Evolutionary conservation across 1,284 basidiomycete species (phyloP), one percentile per base, ranked within the genome.

Genomic region (Ganoderma multipileum): DNA sequence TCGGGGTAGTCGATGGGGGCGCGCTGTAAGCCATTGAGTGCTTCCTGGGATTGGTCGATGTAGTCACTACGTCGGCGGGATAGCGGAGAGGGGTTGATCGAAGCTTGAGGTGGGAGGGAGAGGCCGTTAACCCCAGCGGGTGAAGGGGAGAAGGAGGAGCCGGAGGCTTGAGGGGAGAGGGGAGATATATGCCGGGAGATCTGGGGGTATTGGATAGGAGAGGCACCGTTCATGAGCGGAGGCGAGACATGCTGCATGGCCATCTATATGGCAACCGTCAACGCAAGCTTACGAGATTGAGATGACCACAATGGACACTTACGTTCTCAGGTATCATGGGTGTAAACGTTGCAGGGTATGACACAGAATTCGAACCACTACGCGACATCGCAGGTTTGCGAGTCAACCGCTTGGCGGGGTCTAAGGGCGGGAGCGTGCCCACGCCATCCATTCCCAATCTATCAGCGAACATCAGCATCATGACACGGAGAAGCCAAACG

Each of bases 1-100:
- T 91, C 89, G 1, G 95, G 95, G 73, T 97, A 97, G 78, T 95
- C 94, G 70, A 97, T 93, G 0, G 87, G 79, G 2, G 85, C 79
- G 2, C 86, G 85, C 36, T 61, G 74, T n/a, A 82, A 76, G 54
- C 86, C 83, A 9, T 90, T 87, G 61, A 92, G 83, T 0, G 91
- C 85, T 76, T 94, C 88, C 74, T 90, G 89, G 12, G 90, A 89
- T 73, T 93, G 91, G 76, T 96, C 94, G 64, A 93, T 83, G 76
- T 91, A 95, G 73, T 95, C 93, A 75, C 89, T 92, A 63, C 93
- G 87, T 72, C 93, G 85, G 20, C 94, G 87, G 0, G 93, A 86
- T 3, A 93, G 81, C 1, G 86, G 81, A 3, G 92, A 89, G 47
- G 90, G 88, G 72, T 91, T 92, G 73, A 94, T 88, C 41, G 94